Base-by-base conservation (phyloP, 768 basidiomycete genomes). In the Cubamyces lactineus region DNA sequence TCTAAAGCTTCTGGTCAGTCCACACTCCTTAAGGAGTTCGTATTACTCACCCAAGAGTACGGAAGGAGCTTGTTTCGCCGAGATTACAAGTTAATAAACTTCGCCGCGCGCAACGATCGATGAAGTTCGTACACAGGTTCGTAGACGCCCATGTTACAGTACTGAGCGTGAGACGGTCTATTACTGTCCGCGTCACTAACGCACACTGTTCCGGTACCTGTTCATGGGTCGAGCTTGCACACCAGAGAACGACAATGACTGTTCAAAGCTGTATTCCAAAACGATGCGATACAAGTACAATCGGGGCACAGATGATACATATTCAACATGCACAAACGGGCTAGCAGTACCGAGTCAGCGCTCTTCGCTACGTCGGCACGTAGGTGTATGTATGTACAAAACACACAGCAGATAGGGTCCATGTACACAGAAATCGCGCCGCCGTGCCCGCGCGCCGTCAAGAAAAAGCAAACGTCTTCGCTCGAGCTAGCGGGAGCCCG, bases 281-380 rank as follows among this genome's bases (percentile, higher is more conserved):
- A 43, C 49, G 17, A 4, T 17, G 23, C n/a, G 28, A 59, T 59
- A 59, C 57, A 59, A 59, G 49, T 59, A 59, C 57, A 57, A 49
- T 12, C 21, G 46, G 23, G 38, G 34, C 46, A 41, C 21, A 57
- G 24, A 45, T 52, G 28, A 51, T 59, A 59, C 57, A 59, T 21
- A 38, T 49, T 49, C 26, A 19, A 43, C 46, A 47, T 47, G n/a
- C 46, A 47, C 42, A 43, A n/a, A 9, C 34, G 34, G 34, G 42
- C 42, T 17, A 43, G 17, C 9, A 43, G 17, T 43, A 17, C 19
- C 9, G n/a, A 43, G 12, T 43, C 42, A 43, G 21, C n/a, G n/a
- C 43, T 11, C 54, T 46, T 34, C 30, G 43, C 54, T 42, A 42
- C 54, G 19, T 17, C 9, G 30, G 43, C 43, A 15, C 16, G 34